Conservation (phyloP, 805 yeast species). For the Lachancea sp. region DNA sequence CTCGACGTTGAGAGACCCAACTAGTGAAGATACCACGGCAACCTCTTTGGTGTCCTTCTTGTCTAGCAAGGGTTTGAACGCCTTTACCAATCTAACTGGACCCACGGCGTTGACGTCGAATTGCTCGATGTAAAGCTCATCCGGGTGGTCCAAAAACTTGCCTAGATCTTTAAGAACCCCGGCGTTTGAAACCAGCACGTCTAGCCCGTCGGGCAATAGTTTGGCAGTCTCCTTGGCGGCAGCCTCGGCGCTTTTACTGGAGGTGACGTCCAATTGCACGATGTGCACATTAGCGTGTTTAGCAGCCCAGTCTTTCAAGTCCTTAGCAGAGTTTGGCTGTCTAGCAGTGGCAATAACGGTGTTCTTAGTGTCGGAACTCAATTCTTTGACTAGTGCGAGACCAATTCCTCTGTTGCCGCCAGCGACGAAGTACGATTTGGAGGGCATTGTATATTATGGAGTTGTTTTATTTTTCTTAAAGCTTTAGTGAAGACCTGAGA, state of each 20-base stretch:
- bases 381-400: too few species aligned
- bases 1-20: too few species aligned
- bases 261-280: background rate
- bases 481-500: background rate
- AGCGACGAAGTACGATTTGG: constrained; percentile 26
- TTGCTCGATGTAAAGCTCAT: background rate
- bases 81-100: too few species aligned
- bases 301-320: background rate
- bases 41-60: too few species aligned
- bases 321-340: constrained; percentile 1
- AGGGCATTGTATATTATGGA: background rate
- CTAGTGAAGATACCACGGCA: too few species aligned
- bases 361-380: constrained; percentile 11
- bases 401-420: constrained; percentile 38
- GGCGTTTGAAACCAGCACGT: background rate
- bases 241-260: background rate
- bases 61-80: too few species aligned
- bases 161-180: background rate
- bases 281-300: background rate
- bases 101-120: constrained; percentile 7
- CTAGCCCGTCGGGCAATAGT: background rate
- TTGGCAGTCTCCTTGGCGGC: background rate
- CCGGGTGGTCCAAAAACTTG: background rate
- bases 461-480: background rate
- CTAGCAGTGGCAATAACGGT: constrained; percentile 20